These are phyloP conservation scores for Phaseolus lunatus DNA, from an alignment of 306 rosid species.

Conservation along the genomic window DNA sequence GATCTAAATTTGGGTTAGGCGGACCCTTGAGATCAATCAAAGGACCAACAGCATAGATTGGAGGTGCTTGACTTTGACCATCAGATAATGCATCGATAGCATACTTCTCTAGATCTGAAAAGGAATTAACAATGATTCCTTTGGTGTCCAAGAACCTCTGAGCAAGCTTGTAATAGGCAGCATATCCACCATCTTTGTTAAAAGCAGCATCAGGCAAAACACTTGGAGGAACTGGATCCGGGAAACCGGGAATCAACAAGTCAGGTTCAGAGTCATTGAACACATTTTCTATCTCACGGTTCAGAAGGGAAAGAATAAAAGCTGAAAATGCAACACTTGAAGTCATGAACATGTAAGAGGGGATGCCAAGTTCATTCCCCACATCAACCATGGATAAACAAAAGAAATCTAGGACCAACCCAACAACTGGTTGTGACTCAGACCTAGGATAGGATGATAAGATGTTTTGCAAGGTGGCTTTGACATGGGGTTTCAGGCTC, in stretches of 20 bases:
- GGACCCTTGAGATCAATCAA: slow-evolving; percentile 54
- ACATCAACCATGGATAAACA: slow-evolving; percentile 58
- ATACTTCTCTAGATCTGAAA: slow-evolving; percentile 56
- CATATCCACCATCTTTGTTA: slow-evolving; percentile 59
- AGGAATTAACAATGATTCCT: slow-evolving; percentile 64
- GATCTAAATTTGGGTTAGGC: slow-evolving; percentile 48
- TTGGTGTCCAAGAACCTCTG: slow-evolving; percentile 54
- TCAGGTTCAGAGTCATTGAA: slow-evolving; percentile 51
- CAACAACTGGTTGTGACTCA: slow-evolving; percentile 42
- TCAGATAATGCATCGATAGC: slow-evolving; percentile 45
- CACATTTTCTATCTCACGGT: slow-evolving; percentile 37
- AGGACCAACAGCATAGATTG: slow-evolving; percentile 67
- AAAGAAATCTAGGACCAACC: slow-evolving; percentile 66
- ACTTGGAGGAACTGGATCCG: slow-evolving; percentile 44
- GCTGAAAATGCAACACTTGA: slow-evolving; percentile 51
- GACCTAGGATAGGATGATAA: slow-evolving; percentile 10
- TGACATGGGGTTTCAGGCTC: slow-evolving; percentile 44
- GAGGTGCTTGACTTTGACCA: slow-evolving; percentile 47
- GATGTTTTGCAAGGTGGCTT: slow-evolving; percentile 31
- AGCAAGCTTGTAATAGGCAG: slow-evolving; percentile 50
- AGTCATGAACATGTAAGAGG: slow-evolving; percentile 57
- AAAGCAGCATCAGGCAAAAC: slow-evolving; percentile 53
- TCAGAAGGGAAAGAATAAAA: slow-evolving; percentile 47
- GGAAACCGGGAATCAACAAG: slow-evolving; percentile 52
- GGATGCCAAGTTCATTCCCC: slow-evolving; percentile 56